Percentiles rank a stretch among this genome's conserved stretches.
phyloP scores from a whole-genome alignment of 495 filamentous ascomycete genomes.

The Ascodesmis nigricans region DNA sequence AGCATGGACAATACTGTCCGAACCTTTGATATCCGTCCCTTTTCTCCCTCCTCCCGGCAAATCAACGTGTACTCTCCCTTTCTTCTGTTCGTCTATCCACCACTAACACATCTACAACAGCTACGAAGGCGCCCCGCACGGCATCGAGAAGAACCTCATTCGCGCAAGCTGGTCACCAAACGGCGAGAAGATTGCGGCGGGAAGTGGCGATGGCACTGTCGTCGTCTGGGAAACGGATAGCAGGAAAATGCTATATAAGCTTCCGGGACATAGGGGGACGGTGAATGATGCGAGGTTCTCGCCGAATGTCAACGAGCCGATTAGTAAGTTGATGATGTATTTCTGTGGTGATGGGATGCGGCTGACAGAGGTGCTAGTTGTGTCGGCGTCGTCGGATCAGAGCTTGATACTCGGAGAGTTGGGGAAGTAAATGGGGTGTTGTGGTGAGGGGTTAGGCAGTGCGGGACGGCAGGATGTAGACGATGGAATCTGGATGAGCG shows the following conservation, averaged over 20 bases:
- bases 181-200: constrained; percentile 69
- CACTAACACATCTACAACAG: constrained; percentile 2
- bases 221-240: constrained; percentile 71
- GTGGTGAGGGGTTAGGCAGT: background rate
- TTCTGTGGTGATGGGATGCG: background rate
- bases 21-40: constrained; percentile 92
- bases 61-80: constrained; percentile 41
- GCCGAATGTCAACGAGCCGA: constrained; percentile 50
- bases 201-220: constrained; percentile 72
- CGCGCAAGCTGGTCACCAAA: constrained; percentile 76
- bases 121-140: constrained; percentile 57
- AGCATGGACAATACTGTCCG: constrained; percentile 81
- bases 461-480: background rate
- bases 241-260: constrained; percentile 75
- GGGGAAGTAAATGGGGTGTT: constrained; percentile 27
- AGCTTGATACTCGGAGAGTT: constrained; percentile 60
- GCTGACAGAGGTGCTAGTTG: constrained; percentile 29
- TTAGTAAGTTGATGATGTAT: constrained; percentile 41
- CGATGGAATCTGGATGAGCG: background rate
- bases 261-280: constrained; percentile 85
- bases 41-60: constrained; percentile 67
- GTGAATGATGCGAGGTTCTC: constrained; percentile 90
- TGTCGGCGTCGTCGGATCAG: constrained; percentile 68
- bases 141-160: constrained; percentile 79
- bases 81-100: background rate